Evolutionary conservation across 2,329 filamentous ascomycete species (phyloP).

Genomic region (Sclerotinia nivalis): DNA sequence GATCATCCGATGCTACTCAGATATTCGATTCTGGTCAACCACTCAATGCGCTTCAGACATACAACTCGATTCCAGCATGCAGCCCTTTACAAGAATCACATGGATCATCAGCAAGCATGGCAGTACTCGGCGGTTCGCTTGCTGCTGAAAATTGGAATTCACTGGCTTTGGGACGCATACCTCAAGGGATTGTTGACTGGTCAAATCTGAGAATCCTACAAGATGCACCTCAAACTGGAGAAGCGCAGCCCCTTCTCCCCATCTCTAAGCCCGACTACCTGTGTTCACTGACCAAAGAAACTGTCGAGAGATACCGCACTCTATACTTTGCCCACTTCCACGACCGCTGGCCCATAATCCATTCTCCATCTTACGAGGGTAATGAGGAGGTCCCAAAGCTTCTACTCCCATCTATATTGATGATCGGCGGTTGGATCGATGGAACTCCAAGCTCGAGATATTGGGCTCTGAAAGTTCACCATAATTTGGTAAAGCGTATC

Average conservation of each 20-base stretch:
- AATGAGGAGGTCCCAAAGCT: slow-evolving; percentile 35
- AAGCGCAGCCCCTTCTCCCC: background rate
- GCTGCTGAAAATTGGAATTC: background rate
- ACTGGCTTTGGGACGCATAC: background rate
- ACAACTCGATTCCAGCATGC: background rate
- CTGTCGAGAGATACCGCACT: slow-evolving; percentile 32
- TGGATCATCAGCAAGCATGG: background rate
- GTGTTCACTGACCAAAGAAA: slow-evolving; percentile 20
- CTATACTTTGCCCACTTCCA: slow-evolving; percentile 47
- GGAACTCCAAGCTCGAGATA: slow-evolving; percentile 37
- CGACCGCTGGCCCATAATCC: slow-evolving; percentile 47
- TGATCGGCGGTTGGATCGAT: slow-evolving; percentile 46
- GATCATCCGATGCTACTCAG: too few species aligned
- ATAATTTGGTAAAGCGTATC: slow-evolving; percentile 38
- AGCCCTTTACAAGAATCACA: background rate
- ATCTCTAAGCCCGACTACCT: background rate
- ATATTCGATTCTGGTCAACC: background rate
- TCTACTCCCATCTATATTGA: slow-evolving; percentile 41
- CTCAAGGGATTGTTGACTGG: slow-evolving; percentile 28
- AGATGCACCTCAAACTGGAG: slow-evolving; percentile 15
- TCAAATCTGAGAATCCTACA: slow-evolving; percentile 26
- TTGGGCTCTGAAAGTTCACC: slow-evolving; percentile 41
- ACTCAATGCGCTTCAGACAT: too few species aligned
- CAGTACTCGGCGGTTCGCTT: background rate
- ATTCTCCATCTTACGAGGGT: slow-evolving; percentile 43